Percentiles rank a stretch among this genome's conserved stretches.
Conservation (phyloP, 1,284 basidiomycete genomes). For the Macrocybe sp. region DNA sequence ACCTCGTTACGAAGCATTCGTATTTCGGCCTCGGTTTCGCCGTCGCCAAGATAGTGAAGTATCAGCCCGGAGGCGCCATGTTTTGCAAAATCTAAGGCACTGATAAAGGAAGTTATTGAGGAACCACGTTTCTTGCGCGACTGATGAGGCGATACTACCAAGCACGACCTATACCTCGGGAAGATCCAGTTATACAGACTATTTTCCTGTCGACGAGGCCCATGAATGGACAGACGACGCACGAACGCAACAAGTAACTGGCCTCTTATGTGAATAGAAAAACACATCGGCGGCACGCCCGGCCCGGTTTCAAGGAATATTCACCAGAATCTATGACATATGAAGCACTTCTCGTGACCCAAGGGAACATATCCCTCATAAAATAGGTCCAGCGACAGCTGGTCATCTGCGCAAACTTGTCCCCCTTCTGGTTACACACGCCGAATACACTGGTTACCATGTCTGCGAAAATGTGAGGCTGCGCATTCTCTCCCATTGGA, state of each 20-base stretch:
- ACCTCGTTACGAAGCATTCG: slow-evolving; percentile 41
- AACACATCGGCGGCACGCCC: background rate
- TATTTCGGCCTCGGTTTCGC: slow-evolving; percentile 49
- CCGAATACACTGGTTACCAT: slow-evolving; percentile 15
- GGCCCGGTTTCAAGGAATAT: background rate
- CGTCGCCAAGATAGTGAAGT: slow-evolving; percentile 68
- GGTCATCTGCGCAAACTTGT: too few species aligned
- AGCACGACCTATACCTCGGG: slow-evolving; percentile 79
- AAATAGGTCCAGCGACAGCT: too few species aligned
- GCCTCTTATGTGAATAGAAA: background rate
- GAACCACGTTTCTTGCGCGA: background rate
- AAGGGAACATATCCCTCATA: too few species aligned
- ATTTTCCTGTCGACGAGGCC: slow-evolving; percentile 56
- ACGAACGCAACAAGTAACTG: background rate
- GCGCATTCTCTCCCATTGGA: background rate
- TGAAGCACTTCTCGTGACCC: too few species aligned
- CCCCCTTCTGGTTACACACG: too few species aligned
- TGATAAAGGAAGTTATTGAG: slow-evolving; percentile 9
- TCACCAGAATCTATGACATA: background rate
- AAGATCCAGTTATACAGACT: slow-evolving; percentile 71
- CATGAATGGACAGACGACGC: slow-evolving; percentile 25
- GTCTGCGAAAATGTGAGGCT: slow-evolving; percentile 44
- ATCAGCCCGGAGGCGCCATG: slow-evolving; percentile 68
- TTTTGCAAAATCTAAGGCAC: slow-evolving; percentile 55
- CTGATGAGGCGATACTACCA: slow-evolving; percentile 28